Percentiles rank a stretch among this genome's conserved stretches.
Conservation (phyloP, 176 grass and related monocot species). For the Rhynchospora tenuis region DNA sequence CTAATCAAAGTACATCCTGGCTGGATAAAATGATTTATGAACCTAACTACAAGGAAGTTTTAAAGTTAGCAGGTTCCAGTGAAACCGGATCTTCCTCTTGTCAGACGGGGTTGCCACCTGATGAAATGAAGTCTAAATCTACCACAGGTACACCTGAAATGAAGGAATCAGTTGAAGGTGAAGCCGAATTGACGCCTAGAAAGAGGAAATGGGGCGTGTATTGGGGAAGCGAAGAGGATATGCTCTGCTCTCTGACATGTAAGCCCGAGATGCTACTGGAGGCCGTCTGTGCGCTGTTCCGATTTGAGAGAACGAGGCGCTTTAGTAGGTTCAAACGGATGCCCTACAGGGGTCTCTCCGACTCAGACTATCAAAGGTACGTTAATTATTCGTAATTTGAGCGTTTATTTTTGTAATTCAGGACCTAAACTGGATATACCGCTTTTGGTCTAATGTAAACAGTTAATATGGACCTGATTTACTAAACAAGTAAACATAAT, state of each 20-base stretch:
- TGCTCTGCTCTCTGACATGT: not conserved
- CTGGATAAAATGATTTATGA: not conserved
- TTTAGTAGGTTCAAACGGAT: not conserved
- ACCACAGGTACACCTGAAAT: not conserved
- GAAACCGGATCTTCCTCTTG: not conserved
- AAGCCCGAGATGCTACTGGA: slow-evolving; percentile 6
- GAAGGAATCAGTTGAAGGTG: not conserved
- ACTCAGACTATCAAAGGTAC: not conserved
- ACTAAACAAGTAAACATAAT: not conserved
- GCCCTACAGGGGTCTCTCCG: not conserved
- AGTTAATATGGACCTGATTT: not conserved
- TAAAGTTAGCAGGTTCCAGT: not conserved
- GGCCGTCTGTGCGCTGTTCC: slow-evolving; percentile 5
- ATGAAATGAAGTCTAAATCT: not conserved
- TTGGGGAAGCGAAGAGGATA: not conserved
- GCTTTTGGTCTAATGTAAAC: not conserved
- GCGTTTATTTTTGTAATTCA: not conserved
- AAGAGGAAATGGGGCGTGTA: not conserved
- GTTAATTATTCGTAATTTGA: not conserved
- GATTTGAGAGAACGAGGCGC: not conserved
- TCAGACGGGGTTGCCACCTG: not conserved
- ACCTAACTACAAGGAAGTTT: not conserved
- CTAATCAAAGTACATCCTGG: not conserved
- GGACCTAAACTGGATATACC: not conserved
- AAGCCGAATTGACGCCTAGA: not conserved